phyloP scores from a whole-genome alignment of 305 asterid species.

The Fraxinus platypoda region DNA sequence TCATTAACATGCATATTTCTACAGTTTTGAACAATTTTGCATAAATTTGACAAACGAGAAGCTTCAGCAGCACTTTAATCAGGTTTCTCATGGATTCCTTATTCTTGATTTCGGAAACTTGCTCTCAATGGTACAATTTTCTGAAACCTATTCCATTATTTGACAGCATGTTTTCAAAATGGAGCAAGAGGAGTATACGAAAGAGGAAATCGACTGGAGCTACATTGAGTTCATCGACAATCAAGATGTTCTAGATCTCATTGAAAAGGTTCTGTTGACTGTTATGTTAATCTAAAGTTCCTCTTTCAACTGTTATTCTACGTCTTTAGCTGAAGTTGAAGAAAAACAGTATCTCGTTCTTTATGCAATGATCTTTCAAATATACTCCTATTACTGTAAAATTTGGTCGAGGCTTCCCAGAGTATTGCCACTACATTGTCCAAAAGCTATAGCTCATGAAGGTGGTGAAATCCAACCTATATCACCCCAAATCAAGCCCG shows the following conservation, averaged over 20 bases:
- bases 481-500: background rate
- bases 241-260: conserved; percentile 85
- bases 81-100: conserved; percentile 46
- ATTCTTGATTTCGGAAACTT: background rate
- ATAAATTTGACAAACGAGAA: conserved; percentile 58
- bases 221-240: conserved; percentile 98
- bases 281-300: conserved; percentile 3
- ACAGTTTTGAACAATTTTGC: conserved; percentile 61
- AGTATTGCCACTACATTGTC: background rate
- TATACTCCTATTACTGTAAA: background rate
- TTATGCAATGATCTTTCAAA: background rate
- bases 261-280: conserved; percentile 65
- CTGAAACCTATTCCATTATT: conserved; percentile 27
- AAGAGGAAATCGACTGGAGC: conserved; percentile 98
- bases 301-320: background rate
- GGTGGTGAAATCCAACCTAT: background rate
- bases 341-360: background rate
- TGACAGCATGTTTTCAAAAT: conserved; percentile 95
- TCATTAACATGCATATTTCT: conserved; percentile 23
- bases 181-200: conserved; percentile 98
- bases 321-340: background rate
- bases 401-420: background rate
- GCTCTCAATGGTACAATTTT: conserved; percentile 16
- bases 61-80: conserved; percentile 82
- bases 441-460: background rate